phyloP scores from a whole-genome alignment of 2,329 filamentous ascomycete species.

The Penicillium expansum region DNA sequence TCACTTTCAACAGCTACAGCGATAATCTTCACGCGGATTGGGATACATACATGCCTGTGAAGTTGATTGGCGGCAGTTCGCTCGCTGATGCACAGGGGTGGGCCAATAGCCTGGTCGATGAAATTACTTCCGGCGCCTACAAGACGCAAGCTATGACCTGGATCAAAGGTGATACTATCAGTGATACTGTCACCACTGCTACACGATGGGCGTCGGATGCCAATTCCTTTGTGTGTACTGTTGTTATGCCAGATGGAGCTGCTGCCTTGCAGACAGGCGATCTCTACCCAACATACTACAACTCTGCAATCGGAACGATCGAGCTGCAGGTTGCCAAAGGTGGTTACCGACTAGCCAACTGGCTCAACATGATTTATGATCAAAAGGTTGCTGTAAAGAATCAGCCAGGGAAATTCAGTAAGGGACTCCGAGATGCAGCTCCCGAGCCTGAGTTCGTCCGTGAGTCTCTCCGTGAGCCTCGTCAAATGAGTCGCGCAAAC shows the following conservation, averaged over 20 bases:
- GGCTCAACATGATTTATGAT: conserved; percentile 22
- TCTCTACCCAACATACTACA: conserved; percentile 62
- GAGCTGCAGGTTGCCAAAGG: conserved; percentile 66
- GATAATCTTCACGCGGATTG: conserved; percentile 71
- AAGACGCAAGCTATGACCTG: conserved; percentile 51
- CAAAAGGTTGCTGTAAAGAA: conserved; percentile 16
- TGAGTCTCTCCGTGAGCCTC: conserved; percentile 9
- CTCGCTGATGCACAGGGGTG: conserved; percentile 31
- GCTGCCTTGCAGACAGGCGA: conserved; percentile 56
- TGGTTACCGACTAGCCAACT: conserved; percentile 66
- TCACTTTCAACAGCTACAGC: conserved; percentile 56
- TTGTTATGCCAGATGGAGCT: conserved; percentile 62
- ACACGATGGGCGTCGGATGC: conserved; percentile 65
- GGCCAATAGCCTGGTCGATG: conserved; percentile 20
- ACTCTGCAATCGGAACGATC: conserved; percentile 51
- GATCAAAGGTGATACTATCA: conserved; percentile 57
- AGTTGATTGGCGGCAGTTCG: conserved; percentile 56
- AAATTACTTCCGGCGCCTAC: conserved; percentile 43
- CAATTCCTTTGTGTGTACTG: conserved; percentile 64
- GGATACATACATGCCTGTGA: conserved; percentile 69
- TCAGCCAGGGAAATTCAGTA: background rate
- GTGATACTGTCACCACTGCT: conserved; percentile 55
- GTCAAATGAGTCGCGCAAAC: conserved; percentile 17
- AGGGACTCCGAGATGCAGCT: conserved; percentile 1
- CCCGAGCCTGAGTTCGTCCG: conserved; percentile 6